Percentiles rank a stretch among this genome's conserved stretches.
Conservation (phyloP, 208 protist species). For the Acanthamoeba triangularis region DNA sequence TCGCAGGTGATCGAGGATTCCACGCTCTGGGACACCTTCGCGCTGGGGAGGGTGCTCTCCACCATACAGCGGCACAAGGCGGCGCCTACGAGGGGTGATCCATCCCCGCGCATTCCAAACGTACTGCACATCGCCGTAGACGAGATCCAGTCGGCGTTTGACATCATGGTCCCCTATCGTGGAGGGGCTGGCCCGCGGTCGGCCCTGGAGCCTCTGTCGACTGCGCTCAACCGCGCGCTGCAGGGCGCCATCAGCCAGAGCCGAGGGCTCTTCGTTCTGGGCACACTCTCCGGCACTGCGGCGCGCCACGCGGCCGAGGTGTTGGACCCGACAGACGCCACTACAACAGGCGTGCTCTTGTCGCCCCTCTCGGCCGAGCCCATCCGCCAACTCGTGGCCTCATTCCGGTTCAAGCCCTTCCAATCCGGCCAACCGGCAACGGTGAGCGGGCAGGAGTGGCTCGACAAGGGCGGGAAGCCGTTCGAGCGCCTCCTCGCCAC, state of each 20-base stretch:
- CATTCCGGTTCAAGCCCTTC: not conserved
- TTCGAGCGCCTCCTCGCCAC: not conserved
- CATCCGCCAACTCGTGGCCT: not conserved
- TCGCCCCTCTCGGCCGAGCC: not conserved
- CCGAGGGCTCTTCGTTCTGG: not conserved
- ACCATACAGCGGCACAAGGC: not conserved
- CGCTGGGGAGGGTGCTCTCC: not conserved
- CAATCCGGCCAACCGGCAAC: not conserved
- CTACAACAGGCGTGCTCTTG: not conserved
- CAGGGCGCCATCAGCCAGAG: not conserved
- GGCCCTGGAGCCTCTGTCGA: not conserved
- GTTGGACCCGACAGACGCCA: not conserved
- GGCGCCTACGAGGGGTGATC: not conserved
- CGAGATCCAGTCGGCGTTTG: not conserved
- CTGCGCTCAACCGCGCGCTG: not conserved
- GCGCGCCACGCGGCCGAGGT: not conserved
- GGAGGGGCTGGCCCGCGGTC: not conserved
- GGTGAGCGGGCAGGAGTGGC: conserved; percentile 1
- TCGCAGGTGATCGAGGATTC: not conserved
- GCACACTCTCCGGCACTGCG: not conserved
- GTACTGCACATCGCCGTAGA: not conserved
- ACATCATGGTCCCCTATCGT: not conserved
- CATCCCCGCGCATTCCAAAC: not conserved
- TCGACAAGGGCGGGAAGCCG: not conserved
- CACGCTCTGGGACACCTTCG: not conserved